These are phyloP conservation scores for Canavalia gladiata DNA, from an alignment of 306 rosid species.

Conservation along the genomic window DNA sequence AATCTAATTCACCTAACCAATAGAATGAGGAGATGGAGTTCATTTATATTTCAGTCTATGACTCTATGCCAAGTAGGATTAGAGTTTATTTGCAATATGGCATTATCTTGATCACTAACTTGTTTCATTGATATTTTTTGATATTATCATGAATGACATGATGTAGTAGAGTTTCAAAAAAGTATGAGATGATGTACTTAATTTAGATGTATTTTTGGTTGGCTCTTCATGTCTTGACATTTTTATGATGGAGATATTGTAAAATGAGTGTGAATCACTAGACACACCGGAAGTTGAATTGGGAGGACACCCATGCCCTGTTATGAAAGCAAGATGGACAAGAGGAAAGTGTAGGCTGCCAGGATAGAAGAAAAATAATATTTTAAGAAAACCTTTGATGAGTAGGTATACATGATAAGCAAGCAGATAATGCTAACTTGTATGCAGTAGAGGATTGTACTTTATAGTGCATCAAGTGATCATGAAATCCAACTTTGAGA, in stretches of 20 bases:
- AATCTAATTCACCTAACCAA: constrained; percentile 28
- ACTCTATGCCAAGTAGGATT: background rate
- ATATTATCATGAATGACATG: background rate
- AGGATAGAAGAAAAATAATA: constrained; percentile 5
- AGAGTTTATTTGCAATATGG: constrained; percentile 5
- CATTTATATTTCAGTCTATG: background rate
- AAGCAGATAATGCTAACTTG: background rate
- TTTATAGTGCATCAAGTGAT: constrained; percentile 4
- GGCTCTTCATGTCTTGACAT: background rate
- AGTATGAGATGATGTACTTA: constrained; percentile 2
- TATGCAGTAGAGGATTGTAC: constrained; percentile 7
- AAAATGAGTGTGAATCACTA: constrained; percentile 12
- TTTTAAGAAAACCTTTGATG: background rate
- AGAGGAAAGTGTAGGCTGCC: background rate
- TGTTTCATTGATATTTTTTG: background rate
- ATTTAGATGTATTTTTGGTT: background rate
- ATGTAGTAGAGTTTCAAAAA: constrained; percentile 15
- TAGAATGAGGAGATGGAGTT: constrained; percentile 29
- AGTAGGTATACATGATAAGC: background rate
- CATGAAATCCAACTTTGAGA: background rate
- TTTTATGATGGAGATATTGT: constrained; percentile 12
- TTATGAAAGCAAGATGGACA: background rate
- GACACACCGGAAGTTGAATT: constrained; percentile 21
- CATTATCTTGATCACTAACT: background rate
- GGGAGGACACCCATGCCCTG: constrained; percentile 2